Base-by-base conservation (phyloP, 2,329 filamentous ascomycete species). In the Colletotrichum karsti region DNA sequence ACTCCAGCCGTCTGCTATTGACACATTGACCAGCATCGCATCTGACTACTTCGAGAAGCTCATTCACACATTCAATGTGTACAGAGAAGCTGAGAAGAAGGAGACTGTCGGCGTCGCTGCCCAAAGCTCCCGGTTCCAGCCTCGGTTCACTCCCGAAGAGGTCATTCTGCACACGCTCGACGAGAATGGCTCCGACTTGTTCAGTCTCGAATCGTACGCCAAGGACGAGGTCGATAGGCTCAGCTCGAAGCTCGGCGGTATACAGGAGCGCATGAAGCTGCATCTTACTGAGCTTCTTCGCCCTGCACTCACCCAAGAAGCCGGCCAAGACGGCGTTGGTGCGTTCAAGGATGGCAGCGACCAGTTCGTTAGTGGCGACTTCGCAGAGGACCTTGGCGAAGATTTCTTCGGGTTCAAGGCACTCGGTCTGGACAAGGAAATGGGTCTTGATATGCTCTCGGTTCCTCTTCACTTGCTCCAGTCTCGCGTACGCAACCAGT, bases 371-470 rank as follows among this genome's bases (percentile, higher is more conserved):
- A 94, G 93, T 50, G 96, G 96, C 69, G 96, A 99, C 79, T 99
- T 99, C 78, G 96, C 96, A 1, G 96, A 98, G 77, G 96, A 99
- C 73, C 92, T 99, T 12, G 95, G 95, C 69, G 96, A 99, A 83
- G 96, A 99, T 81, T 99, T 98, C 87, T 99, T 99, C 76, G 96
- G 96, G 28, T 98, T 99, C 88, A 95, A 94, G 77, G 95, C 97
- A 68, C 88, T 99, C 50, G 96, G 96, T 46, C 87, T 99, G 65
- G 94, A 97, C 75, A 92, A 91, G 73, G 96, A 99, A 77, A 92
- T 98, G 77, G 95, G 95, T 18, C 86, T 96, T 69, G 91, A 95
- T 33, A 92, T 92, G 72, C 88, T 98, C 69, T 95, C 93, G 59
- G 96, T 99, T 37, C 96, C 97, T 24, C 86, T 99, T 66, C 96